Evolutionary conservation across 176 grass and related monocot genomes (phyloP), one percentile per base, ranked within the genome.

Genomic region (Oryza rufipogon): DNA sequence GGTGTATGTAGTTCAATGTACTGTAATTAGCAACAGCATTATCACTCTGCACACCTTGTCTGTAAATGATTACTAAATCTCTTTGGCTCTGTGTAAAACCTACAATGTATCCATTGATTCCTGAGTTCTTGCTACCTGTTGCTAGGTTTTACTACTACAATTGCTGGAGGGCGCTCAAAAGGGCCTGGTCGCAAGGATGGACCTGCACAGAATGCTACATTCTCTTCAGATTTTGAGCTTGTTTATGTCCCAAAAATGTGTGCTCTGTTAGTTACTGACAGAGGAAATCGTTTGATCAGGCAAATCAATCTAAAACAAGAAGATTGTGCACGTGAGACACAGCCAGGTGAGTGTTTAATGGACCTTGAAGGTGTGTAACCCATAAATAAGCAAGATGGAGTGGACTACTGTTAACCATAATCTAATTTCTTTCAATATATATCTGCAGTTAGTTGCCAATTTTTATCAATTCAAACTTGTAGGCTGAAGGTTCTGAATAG

Each of bases 121-220:
- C 58, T 85, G 16, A 70, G 72, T 88, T 68, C 17, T 49, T 73
- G 6, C 9, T 82, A 22, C 9, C 65, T 13, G 64, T 73, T 90
- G 11, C 19, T 84, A 92, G 93, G 93, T 38, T 86, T 75, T 79
- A 88, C 88, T 34, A 79, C 88, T 28, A 95, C 93, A 60, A 90
- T 95, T 86, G 93, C 88, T 75, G 90, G 93, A 88, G 93, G 83
- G 0, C 70, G 81, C 47, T 73, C 90, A 30, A 45, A 26, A 47
- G 89, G 84, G 60, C 8, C 34, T 38, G 90, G 93, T 70, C 83
- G 68, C 46, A 86, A 68, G 77, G 93, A 95, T 78, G 93, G 88
- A n/a, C 80, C 86, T 23, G 90, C 90, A 23, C 93, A 95, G 72
- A 95, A 95, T 84, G 93, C 93, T 45, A 86, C 90, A 1, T 92